Base-by-base conservation (phyloP, 2,329 filamentous ascomycete species). In the Penicillium sp. region DNA sequence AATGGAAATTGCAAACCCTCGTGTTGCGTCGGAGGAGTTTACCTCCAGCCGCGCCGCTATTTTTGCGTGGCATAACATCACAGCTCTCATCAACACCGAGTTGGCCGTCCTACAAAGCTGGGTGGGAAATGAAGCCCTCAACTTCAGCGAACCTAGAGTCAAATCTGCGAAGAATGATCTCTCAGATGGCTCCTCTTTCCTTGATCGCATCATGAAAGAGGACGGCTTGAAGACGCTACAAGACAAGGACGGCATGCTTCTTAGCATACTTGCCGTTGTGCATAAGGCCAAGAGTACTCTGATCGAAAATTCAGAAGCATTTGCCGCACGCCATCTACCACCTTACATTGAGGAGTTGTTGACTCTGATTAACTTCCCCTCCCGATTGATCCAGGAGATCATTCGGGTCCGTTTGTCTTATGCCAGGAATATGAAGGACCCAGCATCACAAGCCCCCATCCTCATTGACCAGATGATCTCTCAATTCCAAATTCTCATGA, bases 391-490 rank as follows among this genome's bases (percentile, higher is more conserved):
- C 39, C 92, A 97, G 74, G 94, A 97, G 71, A 95, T 99, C 67
- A 97, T 97, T 70, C 89, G 89, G 49, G 89, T 96, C 64, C 89
- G 94, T 55, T 82, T 97, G 27, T 90, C 88, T 9, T 97, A 97
- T 72, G 92, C 93, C 16, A 91, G 88, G 76, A 93, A 92, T 72
- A 96, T 97, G 86, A 96, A 93, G 75, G 93, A 97, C 67, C 91
- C 92, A 9, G 89, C 92, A 1, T 90, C 94, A 76, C 91, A 96
- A 71, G 95, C 92, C 61, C 83, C 90, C 24, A 89, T 99, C 78
- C 91, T 99, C 82, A 90, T 95, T 57, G 92, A 97, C 70, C 93
- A 97, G 75, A 96, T 97, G 90, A 97, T 99, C 59, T 83, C 90
- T 0, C 94, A 99, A 69, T 97, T 99, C 65, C 92, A 96, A 74